Base-by-base conservation (phyloP, 2,329 filamentous ascomycete genomes). In the Trichoderma asperellum region DNA sequence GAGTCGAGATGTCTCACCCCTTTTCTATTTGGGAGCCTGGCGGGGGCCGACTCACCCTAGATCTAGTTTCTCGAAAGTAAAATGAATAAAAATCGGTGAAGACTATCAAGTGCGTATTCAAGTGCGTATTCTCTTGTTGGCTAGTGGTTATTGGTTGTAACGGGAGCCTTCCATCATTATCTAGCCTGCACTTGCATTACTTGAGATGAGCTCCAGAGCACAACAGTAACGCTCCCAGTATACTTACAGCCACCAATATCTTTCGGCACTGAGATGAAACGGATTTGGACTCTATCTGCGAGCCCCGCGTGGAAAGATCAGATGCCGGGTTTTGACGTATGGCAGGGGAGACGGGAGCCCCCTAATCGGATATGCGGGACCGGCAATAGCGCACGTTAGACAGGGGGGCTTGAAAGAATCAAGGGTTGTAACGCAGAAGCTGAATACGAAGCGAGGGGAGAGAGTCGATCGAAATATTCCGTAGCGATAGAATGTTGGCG, bases 1-100 rank as follows among this genome's bases (percentile, higher is more conserved):
- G 87, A 89, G 87, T 85, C 82, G 73, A 56, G 66, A 56, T 67
- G 21, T 29, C n/a, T 34, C n/a, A 32, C 40, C 55, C 47, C 18
- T 52, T 64, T 64, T 67, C 16, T 47, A 47, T 16, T 29, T 47
- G 58, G 47, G 40, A 24, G 59, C 4, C 40, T n/a, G 40, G 27
- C 16, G 5, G 27, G 40, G 27, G 35, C 18, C 2, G 11, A 56
- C 3, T 29, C 37, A 53, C 61, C 32, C 47, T 40, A 64, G 21
- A 53, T 14, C n/a, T 29, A 7, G 7, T 18, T 10, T 3, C 6
- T 49, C 47, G n/a, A 49, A 14, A 27, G 8, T 27, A 16, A 53
- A 14, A 32, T 37, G 6, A 63, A 37, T 18, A 24, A 34, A 62
- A 4, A 35, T 49, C 21, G 47, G 47, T 24, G 47, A 49, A 49